Percentiles rank a stretch among this genome's conserved stretches.
These are phyloP conservation scores for Usnea hakonensis DNA, from an alignment of 495 filamentous ascomycete species.

Conservation along the genomic window DNA sequence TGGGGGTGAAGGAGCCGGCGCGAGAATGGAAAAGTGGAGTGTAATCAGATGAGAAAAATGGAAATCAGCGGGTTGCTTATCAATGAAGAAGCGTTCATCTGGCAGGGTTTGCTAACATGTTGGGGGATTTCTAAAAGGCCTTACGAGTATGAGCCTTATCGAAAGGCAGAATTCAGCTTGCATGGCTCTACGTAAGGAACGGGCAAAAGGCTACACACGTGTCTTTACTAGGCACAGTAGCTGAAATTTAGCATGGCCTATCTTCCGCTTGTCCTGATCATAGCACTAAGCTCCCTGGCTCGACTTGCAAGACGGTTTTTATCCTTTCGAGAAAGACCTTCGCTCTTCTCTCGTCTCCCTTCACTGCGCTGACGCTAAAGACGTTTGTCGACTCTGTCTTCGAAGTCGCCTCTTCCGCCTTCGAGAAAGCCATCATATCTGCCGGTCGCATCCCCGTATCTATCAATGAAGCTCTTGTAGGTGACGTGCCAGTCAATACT, in stretches of 20 bases:
- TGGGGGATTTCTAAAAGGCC: background rate
- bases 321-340: slow-evolving; percentile 73
- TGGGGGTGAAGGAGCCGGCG: slow-evolving; percentile 42
- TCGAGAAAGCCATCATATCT: slow-evolving; percentile 27
- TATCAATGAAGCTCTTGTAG: slow-evolving; percentile 6
- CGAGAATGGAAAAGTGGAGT: slow-evolving; percentile 59
- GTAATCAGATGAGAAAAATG: slow-evolving; percentile 51
- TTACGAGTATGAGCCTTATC: slow-evolving; percentile 7
- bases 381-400: slow-evolving; percentile 66
- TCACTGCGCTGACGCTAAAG: slow-evolving; percentile 69
- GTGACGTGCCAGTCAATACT: slow-evolving; percentile 50
- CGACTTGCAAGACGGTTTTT: slow-evolving; percentile 70
- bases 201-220: background rate
- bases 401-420: too few relatives aligned
- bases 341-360: slow-evolving; percentile 71
- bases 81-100: background rate
- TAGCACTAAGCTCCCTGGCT: slow-evolving; percentile 70
- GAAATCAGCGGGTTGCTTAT: background rate
- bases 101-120: slow-evolving; percentile 7
- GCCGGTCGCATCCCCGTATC: background rate
- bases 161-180: background rate
- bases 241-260: background rate
- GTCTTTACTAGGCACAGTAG: slow-evolving; percentile 1
- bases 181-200: slow-evolving; percentile 3
- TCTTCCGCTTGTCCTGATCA: slow-evolving; percentile 23